A percentile compares a stretch with the other conserved stretches of the same genome.
phyloP scores from a whole-genome alignment of 169 alveolate species.

The Amoebophrya sp. region DNA sequence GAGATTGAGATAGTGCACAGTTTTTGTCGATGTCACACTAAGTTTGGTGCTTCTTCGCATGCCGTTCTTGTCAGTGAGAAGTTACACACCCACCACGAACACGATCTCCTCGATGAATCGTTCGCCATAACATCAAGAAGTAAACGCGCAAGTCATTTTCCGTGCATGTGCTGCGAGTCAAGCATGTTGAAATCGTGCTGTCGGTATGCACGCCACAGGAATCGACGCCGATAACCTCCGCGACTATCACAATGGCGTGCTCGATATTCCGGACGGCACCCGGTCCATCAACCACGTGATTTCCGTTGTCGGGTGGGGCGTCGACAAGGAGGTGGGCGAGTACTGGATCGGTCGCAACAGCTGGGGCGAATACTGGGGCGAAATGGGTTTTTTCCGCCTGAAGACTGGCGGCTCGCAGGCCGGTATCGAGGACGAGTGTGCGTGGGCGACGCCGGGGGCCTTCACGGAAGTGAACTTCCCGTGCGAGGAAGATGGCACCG shows the following conservation, averaged over 20 bases:
- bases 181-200: no score
- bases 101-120: no score
- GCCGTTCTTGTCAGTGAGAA: no score
- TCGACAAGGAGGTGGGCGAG: slow-evolving; percentile 38
- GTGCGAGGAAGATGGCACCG: background rate
- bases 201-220: no score
- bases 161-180: no score
- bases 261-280: slow-evolving; percentile 23
- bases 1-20: no score
- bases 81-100: no score
- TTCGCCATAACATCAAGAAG: no score
- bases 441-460: slow-evolving; percentile 39
- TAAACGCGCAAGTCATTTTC: no score
- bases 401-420: slow-evolving; percentile 49
- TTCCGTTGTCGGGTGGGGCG: slow-evolving; percentile 65
- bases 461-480: slow-evolving; percentile 17
- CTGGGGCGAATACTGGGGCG: slow-evolving; percentile 75
- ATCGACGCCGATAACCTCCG: slow-evolving; percentile 29
- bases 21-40: no score
- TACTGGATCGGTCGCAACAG: slow-evolving; percentile 58
- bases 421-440: slow-evolving; percentile 46
- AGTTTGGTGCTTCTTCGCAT: no score
- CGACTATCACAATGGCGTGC: slow-evolving; percentile 23
- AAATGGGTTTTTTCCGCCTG: slow-evolving; percentile 50
- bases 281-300: slow-evolving; percentile 48